Conservation (phyloP, 768 basidiomycete genomes). For the Suillus variegatus region DNA sequence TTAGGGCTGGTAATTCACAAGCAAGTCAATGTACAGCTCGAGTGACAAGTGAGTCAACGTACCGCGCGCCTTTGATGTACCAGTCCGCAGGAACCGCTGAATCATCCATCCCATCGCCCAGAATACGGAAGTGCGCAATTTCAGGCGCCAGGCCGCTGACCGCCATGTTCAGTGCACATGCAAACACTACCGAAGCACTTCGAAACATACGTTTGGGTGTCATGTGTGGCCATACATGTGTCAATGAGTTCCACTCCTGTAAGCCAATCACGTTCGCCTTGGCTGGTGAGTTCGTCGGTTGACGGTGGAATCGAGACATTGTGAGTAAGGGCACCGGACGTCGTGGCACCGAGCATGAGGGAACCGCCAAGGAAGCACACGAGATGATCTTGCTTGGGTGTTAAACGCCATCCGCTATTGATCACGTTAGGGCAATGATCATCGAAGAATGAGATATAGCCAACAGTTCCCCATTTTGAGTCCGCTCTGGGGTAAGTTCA, state of each 20-base stretch:
- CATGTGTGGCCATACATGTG: slow-evolving; percentile 86
- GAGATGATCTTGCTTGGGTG: slow-evolving; percentile 93
- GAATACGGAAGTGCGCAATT: slow-evolving; percentile 81
- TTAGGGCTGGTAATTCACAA: slow-evolving; percentile 21
- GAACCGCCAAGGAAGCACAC: slow-evolving; percentile 95
- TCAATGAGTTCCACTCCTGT: slow-evolving; percentile 79
- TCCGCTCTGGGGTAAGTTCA: slow-evolving; percentile 70
- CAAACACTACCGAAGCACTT: not conserved
- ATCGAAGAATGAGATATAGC: slow-evolving; percentile 16
- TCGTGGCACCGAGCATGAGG: slow-evolving; percentile 86
- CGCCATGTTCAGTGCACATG: not conserved
- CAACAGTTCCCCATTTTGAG: slow-evolving; percentile 33
- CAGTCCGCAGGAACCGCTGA: slow-evolving; percentile 58
- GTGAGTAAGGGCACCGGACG: slow-evolving; percentile 52
- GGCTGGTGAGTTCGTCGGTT: slow-evolving; percentile 57
- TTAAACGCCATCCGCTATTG: slow-evolving; percentile 62
- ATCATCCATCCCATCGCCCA: slow-evolving; percentile 51
- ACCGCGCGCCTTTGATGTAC: slow-evolving; percentile 89
- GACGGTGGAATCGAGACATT: slow-evolving; percentile 70
- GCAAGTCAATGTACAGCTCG: slow-evolving; percentile 5
- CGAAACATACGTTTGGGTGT: slow-evolving; percentile 72
- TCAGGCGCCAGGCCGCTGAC: slow-evolving; percentile 83
- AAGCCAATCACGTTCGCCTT: slow-evolving; percentile 76
- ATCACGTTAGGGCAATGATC: not conserved
- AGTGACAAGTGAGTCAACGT: slow-evolving; percentile 18